A percentile compares a stretch with the other conserved stretches of the same genome.
Conservation (phyloP, 495 filamentous ascomycete species). For the Podospora pseudocomata region DNA sequence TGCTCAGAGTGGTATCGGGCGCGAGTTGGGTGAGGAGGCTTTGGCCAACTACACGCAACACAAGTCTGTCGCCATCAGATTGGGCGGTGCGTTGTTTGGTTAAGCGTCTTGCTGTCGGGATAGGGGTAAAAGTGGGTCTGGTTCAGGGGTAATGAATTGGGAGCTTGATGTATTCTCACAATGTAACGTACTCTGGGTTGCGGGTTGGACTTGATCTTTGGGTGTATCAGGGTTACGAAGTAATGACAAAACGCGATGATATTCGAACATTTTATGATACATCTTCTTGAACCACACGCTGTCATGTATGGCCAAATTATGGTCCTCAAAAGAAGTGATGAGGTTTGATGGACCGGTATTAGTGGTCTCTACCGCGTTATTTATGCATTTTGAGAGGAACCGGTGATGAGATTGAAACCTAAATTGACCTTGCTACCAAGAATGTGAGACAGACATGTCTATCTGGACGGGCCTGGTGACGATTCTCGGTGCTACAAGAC, state of each 20-base stretch:
- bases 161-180: not conserved
- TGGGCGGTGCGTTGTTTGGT: conserved; percentile 6
- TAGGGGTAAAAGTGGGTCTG: not conserved
- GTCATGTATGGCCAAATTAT: no score
- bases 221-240: not conserved
- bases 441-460: no score
- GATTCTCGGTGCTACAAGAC: no score
- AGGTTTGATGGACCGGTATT: no score
- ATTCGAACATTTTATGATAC: not conserved
- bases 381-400: no score
- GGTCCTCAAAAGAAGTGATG: no score
- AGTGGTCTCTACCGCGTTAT: no score
- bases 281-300: no score
- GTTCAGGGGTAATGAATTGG: not conserved
- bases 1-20: conserved; percentile 90
- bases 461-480: no score
- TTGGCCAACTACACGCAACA: conserved; percentile 87
- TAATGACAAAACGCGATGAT: conserved; percentile 3
- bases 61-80: conserved; percentile 55
- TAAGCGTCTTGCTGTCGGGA: not conserved
- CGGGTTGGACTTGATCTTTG: not conserved
- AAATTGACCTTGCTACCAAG: no score
- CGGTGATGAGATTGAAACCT: no score
- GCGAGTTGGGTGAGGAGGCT: conserved; percentile 91
- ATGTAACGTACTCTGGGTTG: not conserved